Conservation (phyloP, 257 asterid genomes). For the Verbena officinalis region DNA sequence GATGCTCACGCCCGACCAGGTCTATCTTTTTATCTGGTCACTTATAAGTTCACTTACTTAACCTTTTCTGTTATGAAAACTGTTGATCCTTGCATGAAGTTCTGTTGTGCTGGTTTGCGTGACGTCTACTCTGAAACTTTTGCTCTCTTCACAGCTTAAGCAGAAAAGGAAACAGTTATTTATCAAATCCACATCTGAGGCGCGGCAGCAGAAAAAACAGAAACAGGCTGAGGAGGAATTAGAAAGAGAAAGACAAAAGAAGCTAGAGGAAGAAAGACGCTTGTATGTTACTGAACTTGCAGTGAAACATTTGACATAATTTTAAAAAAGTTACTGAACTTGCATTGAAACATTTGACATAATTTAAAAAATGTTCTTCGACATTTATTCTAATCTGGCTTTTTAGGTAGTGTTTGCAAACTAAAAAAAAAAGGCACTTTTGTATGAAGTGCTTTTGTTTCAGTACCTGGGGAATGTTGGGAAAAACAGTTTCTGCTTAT, state of each 20-base stretch:
- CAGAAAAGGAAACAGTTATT: constrained; percentile 82
- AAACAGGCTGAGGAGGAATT: constrained; percentile 83
- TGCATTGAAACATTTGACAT: neutral
- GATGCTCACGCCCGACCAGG: constrained; percentile 86
- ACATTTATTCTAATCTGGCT: neutral
- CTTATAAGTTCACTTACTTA: too few species aligned
- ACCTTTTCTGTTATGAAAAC: neutral
- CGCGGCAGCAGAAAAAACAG: constrained; percentile 88
- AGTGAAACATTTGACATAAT: neutral
- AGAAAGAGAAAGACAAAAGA: constrained; percentile 81
- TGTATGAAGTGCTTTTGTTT: too few species aligned
- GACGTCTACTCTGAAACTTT: constrained; percentile 18
- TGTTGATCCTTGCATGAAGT: constrained; percentile 5
- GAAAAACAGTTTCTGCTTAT: too few species aligned
- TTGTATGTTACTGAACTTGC: constrained; percentile 58
- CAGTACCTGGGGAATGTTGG: too few species aligned
- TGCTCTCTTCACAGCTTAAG: constrained; percentile 60
- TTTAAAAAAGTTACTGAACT: neutral
- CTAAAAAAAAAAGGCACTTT: too few species aligned
- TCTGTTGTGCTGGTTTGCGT: constrained; percentile 18
- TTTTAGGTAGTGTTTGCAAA: too few species aligned
- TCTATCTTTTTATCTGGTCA: constrained; percentile 31
- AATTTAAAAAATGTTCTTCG: neutral
- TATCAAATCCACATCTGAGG: constrained; percentile 82
- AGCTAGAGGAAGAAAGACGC: constrained; percentile 94